Evolutionary conservation across 225 moss, liverwort and hornwort species (phyloP).

Genomic region (Sphagnum contortum): DNA sequence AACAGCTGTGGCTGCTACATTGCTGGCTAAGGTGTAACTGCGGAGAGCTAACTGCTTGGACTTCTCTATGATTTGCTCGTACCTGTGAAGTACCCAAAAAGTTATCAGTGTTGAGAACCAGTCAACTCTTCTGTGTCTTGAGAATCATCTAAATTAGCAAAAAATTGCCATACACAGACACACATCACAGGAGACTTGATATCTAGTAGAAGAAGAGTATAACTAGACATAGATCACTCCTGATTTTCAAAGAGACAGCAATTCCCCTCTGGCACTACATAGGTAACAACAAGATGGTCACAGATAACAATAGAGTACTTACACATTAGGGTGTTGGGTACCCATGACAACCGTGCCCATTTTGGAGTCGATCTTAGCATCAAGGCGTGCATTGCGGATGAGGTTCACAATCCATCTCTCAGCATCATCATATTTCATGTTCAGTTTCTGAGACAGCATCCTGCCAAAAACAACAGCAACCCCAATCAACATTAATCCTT

Average conservation of each 20-base stretch:
- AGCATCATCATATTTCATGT: conserved; percentile 96
- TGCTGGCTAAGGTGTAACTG: conserved; percentile 67
- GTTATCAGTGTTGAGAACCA: not conserved
- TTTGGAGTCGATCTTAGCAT: conserved; percentile 91
- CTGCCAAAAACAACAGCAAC: too few relatives aligned
- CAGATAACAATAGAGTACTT: conserved; percentile 9
- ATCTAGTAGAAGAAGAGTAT: too few relatives aligned
- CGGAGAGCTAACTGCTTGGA: conserved; percentile 79
- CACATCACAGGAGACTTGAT: too few relatives aligned
- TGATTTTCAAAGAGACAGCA: too few relatives aligned
- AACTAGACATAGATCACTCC: too few relatives aligned
- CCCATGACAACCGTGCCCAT: conserved; percentile 98
- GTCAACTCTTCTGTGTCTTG: too few relatives aligned
- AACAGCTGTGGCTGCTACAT: conserved; percentile 61
- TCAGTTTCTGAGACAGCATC: conserved; percentile 90
- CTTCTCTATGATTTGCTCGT: conserved; percentile 93
- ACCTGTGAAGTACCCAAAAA: conserved; percentile 27
- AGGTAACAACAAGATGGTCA: too few relatives aligned
- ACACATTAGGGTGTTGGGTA: conserved; percentile 89
- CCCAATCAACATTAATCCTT: too few relatives aligned
- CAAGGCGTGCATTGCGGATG: conserved; percentile 80
- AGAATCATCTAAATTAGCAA: too few relatives aligned
- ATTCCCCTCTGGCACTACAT: too few relatives aligned
- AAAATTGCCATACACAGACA: too few relatives aligned
- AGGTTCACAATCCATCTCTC: conserved; percentile 98